Evolutionary conservation across 2,329 filamentous ascomycete genomes (phyloP).

Genomic region (Arachnopeziza araneosa): DNA sequence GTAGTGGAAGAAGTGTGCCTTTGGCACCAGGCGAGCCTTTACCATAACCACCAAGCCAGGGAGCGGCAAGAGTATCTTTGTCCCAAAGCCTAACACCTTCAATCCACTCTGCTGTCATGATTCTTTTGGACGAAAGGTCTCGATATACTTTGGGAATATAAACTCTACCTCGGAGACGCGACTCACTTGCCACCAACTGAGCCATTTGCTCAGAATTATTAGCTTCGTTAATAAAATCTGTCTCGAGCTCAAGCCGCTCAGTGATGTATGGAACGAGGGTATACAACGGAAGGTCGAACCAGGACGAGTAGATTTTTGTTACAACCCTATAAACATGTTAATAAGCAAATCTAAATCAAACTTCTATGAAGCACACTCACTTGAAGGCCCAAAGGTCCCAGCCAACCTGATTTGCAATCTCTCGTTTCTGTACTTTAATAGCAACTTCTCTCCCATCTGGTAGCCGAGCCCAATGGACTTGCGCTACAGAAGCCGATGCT

Average conservation of each 20-base stretch:
- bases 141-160: conserved; percentile 84
- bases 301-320: conserved; percentile 73
- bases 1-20: conserved; percentile 49
- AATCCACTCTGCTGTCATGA: conserved; percentile 97
- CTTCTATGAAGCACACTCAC: conserved; percentile 3
- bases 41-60: conserved; percentile 74
- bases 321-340: conserved; percentile 54
- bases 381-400: conserved; percentile 75
- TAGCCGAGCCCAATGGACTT: conserved; percentile 91
- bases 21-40: conserved; percentile 73
- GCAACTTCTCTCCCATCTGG: conserved; percentile 86
- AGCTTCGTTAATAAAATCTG: conserved; percentile 90
- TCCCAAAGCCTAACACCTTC: conserved; percentile 93
- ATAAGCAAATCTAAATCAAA: background rate
- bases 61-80: conserved; percentile 69
- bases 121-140: conserved; percentile 73
- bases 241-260: conserved; percentile 87
- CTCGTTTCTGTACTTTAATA: conserved; percentile 92
- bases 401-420: conserved; percentile 83
- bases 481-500: conserved; percentile 79
- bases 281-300: conserved; percentile 92
- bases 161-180: conserved; percentile 69
- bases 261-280: conserved; percentile 87
- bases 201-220: conserved; percentile 84
- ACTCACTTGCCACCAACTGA: conserved; percentile 66